phyloP scores from a whole-genome alignment of 2,329 filamentous ascomycete species.

The Fusarium sp. region DNA sequence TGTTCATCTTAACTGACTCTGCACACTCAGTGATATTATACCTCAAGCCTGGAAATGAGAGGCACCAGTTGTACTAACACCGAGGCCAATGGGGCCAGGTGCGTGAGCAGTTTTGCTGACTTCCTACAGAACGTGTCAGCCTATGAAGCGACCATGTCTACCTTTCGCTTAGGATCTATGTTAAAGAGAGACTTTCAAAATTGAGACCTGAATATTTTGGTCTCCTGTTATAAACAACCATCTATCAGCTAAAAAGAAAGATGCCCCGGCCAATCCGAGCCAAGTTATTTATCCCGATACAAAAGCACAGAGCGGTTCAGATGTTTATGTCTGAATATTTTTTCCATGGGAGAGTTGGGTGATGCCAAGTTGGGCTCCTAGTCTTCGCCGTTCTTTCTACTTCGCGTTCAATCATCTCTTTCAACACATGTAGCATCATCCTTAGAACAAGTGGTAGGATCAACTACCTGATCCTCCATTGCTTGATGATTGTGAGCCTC shows the following conservation, averaged over 20 bases:
- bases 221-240: no score
- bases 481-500: background rate
- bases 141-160: background rate
- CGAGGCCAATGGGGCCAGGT: background rate
- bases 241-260: background rate
- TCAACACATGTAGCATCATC: background rate
- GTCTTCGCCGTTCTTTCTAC: background rate
- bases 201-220: no score
- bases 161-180: no score
- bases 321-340: background rate
- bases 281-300: no score
- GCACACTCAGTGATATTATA: background rate
- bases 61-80: no score
- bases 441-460: background rate
- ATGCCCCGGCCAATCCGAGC: no score
- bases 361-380: background rate
- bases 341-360: background rate
- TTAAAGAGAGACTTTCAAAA: no score
- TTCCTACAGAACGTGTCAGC: background rate
- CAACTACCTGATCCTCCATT: no score
- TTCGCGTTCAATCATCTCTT: background rate
- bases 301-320: no score
- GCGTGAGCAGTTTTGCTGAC: slow-evolving; percentile 11
- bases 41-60: background rate
- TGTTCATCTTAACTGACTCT: background rate